A percentile compares a stretch with the other conserved stretches of the same genome.
Evolutionary conservation across 2,329 filamentous ascomycete genomes (phyloP).

Genomic region (Beauveria sp.): DNA sequence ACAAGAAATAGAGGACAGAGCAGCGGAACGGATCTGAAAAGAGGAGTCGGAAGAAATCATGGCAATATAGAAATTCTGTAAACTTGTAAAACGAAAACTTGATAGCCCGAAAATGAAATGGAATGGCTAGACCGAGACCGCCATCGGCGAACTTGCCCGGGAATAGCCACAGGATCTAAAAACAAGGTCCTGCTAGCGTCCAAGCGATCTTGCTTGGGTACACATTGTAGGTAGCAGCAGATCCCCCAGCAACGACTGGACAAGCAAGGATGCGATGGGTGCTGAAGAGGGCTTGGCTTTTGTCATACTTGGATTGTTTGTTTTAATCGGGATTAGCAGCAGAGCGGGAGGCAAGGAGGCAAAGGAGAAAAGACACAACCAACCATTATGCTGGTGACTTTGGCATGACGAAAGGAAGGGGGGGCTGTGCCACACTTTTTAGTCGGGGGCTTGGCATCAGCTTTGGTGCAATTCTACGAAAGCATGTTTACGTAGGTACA

Average conservation of each 20-base stretch:
- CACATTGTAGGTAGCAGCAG: background rate
- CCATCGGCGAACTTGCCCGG: background rate
- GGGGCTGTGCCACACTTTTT: background rate
- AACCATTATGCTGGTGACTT: background rate
- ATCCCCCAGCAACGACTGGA: background rate
- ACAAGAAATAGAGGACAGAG: slow-evolving; percentile 30
- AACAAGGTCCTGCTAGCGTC: background rate
- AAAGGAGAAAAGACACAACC: background rate
- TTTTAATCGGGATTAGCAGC: background rate
- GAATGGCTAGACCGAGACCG: background rate
- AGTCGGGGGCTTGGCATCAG: background rate
- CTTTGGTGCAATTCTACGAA: background rate
- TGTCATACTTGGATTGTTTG: background rate
- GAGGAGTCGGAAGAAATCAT: background rate
- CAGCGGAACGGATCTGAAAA: background rate
- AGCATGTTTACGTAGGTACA: background rate
- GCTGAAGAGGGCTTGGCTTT: background rate
- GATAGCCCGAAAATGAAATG: background rate
- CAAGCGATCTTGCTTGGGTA: background rate
- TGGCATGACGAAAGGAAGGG: background rate
- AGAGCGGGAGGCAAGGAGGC: background rate
- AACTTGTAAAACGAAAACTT: slow-evolving; percentile 1
- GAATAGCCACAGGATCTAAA: background rate
- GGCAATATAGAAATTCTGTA: slow-evolving; percentile 10
- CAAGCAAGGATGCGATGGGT: background rate